A percentile compares a stretch with the other conserved stretches of the same genome.
Conservation (phyloP, 1,284 basidiomycete species). For the Cutaneotrichosporon dermatis region DNA sequence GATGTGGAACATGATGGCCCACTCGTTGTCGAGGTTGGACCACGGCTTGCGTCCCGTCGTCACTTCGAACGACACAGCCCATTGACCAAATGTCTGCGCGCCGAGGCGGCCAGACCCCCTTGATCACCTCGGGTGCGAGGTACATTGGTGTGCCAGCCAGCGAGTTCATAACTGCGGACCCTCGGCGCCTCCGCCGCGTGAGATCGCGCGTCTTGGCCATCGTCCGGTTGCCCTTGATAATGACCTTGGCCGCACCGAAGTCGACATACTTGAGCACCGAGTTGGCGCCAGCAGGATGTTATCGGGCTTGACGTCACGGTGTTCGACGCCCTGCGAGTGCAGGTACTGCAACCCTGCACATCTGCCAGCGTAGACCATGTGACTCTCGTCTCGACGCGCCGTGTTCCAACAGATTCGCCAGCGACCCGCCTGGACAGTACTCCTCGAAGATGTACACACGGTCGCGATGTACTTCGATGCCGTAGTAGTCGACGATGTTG, state of each 20-base stretch:
- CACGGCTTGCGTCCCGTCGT: conserved; percentile 92
- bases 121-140: conserved; percentile 98
- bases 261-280: conserved; percentile 96
- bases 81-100: conserved; percentile 98
- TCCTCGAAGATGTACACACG: conserved; percentile 99
- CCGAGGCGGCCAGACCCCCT: conserved; percentile 70
- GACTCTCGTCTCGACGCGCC: conserved; percentile 95
- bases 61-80: conserved; percentile 93
- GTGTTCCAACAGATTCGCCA: conserved; percentile 84
- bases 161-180: conserved; percentile 62
- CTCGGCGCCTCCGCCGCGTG: conserved; percentile 45
- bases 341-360: conserved; percentile 93
- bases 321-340: conserved; percentile 91
- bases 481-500: conserved; percentile 98
- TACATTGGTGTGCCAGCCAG: conserved; percentile 99
- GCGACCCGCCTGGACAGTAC: conserved; percentile 93
- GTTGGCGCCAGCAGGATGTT: conserved; percentile 84
- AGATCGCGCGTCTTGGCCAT: conserved; percentile 60
- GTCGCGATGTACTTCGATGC: conserved; percentile 95
- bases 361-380: conserved; percentile 98
- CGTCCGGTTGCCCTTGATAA: conserved; percentile 87
- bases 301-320: conserved; percentile 98
- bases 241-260: conserved; percentile 96
- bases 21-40: conserved; percentile 98
- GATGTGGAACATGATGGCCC: conserved; percentile 99